A percentile compares a stretch with the other conserved stretches of the same genome.
Evolutionary conservation across 1,139 yeast genomes (phyloP).

Genomic region (Candida labiduridarum): DNA sequence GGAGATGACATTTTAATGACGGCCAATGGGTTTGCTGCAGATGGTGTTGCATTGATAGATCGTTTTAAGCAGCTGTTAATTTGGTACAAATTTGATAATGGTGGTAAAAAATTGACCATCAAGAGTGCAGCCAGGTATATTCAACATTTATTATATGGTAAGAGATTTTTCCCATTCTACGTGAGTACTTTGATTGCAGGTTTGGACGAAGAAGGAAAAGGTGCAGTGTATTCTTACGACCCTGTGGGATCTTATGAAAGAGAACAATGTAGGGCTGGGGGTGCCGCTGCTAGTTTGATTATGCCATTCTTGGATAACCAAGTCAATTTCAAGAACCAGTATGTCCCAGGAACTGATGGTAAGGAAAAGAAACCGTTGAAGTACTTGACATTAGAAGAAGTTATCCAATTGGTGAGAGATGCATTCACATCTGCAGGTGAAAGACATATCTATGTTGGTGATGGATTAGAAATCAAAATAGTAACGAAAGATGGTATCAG

Average conservation of each 20-base stretch:
- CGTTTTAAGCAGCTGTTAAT: constrained; percentile 76
- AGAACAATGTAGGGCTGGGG: constrained; percentile 97
- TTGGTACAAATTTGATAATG: constrained; percentile 93
- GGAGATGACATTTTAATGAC: constrained; percentile 89
- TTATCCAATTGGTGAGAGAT: constrained; percentile 82
- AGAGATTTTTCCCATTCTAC: constrained; percentile 95
- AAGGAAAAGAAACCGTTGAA: constrained; percentile 60
- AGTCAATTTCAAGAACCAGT: constrained; percentile 92
- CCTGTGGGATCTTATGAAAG: constrained; percentile 98
- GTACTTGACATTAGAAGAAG: constrained; percentile 79
- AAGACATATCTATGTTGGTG: constrained; percentile 98
- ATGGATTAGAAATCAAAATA: constrained; percentile 85
- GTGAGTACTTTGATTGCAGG: constrained; percentile 96
- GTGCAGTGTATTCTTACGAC: constrained; percentile 94
- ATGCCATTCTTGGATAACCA: constrained; percentile 98
- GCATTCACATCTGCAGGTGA: constrained; percentile 96
- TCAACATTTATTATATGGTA: constrained; percentile 88
- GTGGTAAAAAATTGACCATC: constrained; percentile 66
- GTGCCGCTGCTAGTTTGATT: constrained; percentile 93
- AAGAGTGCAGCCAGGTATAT: constrained; percentile 86
- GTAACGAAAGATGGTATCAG: constrained; percentile 93
- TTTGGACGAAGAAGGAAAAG: constrained; percentile 89
- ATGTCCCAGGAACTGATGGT: constrained; percentile 75
- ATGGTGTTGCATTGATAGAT: constrained; percentile 82
- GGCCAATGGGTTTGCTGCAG: constrained; percentile 97